Evolutionary conservation across 176 grass and related monocot genomes (phyloP).

Genomic region (Oryza glumipatula): DNA sequence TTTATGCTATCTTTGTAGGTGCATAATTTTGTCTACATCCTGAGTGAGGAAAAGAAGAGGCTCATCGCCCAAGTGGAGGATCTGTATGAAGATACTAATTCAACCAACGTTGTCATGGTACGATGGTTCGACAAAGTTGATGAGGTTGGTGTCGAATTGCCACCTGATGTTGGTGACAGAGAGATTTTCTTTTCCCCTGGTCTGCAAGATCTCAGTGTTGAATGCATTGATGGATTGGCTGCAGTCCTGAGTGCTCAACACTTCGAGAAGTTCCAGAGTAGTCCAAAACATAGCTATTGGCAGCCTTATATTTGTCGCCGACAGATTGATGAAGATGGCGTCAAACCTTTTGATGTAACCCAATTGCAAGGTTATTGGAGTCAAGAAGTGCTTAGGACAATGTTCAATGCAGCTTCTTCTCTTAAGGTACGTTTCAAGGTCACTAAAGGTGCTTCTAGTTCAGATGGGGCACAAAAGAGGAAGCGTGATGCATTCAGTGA

Average conservation of each 20-base stretch:
- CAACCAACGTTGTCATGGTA: conserved; percentile 73
- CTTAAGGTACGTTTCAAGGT: conserved; percentile 81
- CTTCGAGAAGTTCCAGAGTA: conserved; percentile 71
- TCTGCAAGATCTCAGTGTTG: conserved; percentile 87
- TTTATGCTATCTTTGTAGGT: conserved; percentile 52
- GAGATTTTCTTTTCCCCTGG: conserved; percentile 92
- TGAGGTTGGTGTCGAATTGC: conserved; percentile 69
- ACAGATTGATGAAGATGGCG: conserved; percentile 68
- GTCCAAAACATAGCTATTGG: conserved; percentile 41
- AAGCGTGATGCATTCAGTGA: conserved; percentile 36
- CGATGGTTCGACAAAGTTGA: conserved; percentile 91
- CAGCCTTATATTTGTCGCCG: conserved; percentile 70
- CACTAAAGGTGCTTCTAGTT: conserved; percentile 44
- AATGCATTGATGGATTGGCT: conserved; percentile 96
- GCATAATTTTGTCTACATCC: conserved; percentile 86
- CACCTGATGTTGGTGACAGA: conserved; percentile 55
- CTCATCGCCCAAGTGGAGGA: conserved; percentile 94
- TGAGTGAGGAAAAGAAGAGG: conserved; percentile 82
- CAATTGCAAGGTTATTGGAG: conserved; percentile 92
- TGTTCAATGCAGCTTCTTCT: conserved; percentile 61
- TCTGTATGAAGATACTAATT: conserved; percentile 80
- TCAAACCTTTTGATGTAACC: conserved; percentile 79
- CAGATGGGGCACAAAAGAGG: conserved; percentile 56
- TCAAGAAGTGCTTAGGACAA: conserved; percentile 77
- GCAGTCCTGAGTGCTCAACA: conserved; percentile 77